Conservation (phyloP, 768 basidiomycete genomes). For the Phanerochaete carnosa region DNA sequence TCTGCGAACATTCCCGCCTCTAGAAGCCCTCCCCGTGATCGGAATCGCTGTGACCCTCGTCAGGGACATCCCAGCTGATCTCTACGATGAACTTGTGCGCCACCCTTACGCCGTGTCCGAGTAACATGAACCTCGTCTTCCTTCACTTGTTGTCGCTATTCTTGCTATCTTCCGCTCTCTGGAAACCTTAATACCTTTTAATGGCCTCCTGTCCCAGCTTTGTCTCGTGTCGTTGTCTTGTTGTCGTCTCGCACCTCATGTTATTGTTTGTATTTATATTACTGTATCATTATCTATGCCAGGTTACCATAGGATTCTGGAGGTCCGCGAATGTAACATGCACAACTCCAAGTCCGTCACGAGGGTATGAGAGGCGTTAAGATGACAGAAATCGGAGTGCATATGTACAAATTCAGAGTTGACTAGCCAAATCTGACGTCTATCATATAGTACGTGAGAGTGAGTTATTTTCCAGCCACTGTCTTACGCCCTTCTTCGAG, state of each 20-base stretch:
- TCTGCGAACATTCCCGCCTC: conserved; percentile 88
- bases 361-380: too few relatives aligned
- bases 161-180: neutral
- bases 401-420: neutral
- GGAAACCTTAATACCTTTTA: neutral
- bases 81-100: conserved; percentile 86
- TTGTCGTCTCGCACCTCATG: neutral
- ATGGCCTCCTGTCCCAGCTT: neutral
- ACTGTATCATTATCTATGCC: neutral
- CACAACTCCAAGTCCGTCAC: too few relatives aligned
- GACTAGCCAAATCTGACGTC: neutral
- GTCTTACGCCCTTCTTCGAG: conserved; percentile 74
- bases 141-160: neutral
- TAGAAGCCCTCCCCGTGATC: conserved; percentile 84
- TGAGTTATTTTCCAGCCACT: conserved; percentile 66
- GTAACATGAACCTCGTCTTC: conserved; percentile 1
- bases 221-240: neutral
- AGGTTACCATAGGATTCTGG: neutral
- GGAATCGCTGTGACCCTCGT: conserved; percentile 94
- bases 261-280: neutral
- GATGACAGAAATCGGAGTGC: neutral
- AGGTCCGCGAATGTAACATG: neutral
- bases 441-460: neutral
- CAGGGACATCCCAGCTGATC: conserved; percentile 79
- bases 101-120: conserved; percentile 69